These are phyloP conservation scores for Pachysolen tannophilus DNA, from an alignment of 805 yeast species.

Conservation along the genomic window DNA sequence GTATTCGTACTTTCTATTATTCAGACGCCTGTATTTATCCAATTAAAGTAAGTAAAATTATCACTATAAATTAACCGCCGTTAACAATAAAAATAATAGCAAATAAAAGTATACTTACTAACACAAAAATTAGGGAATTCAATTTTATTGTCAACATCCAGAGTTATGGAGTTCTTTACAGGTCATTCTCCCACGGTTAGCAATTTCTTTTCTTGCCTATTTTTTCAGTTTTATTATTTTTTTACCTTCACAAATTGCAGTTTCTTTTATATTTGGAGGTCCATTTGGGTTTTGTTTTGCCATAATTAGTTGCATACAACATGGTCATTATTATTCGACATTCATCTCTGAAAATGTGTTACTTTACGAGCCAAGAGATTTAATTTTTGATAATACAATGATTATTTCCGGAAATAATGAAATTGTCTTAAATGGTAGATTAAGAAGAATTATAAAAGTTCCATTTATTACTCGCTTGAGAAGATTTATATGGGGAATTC, in stretches of 20 bases:
- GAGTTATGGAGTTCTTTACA: constrained; percentile 7
- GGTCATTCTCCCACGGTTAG: constrained; percentile 7
- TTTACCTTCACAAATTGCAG: constrained; percentile 6
- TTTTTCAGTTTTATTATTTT: constrained; percentile 2
- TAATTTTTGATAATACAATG: constrained; percentile 27
- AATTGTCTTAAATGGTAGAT: constrained; percentile 22
- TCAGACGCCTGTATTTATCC: constrained; percentile 7
- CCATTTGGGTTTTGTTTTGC: constrained; percentile 6
- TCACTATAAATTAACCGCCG: too few species aligned
- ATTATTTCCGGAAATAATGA: constrained; percentile 25
- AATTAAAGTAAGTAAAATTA: constrained; percentile 2
- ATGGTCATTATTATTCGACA: constrained; percentile 9
- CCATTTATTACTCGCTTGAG: constrained; percentile 24
- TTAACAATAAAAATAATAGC: neutral
- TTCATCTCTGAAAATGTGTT: constrained; percentile 6
- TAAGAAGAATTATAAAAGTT: constrained; percentile 20
- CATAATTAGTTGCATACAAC: constrained; percentile 5
- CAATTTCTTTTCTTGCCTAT: constrained; percentile 3
- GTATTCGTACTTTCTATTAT: constrained; percentile 3
- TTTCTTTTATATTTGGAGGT: constrained; percentile 6
- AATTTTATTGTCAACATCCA: constrained; percentile 4
- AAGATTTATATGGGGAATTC: constrained; percentile 18
- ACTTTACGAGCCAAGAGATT: constrained; percentile 4
- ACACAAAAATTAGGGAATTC: constrained; percentile 1
- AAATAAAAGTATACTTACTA: neutral